Base-by-base conservation (phyloP, 129 eudicot genomes). In the Silybum marianum region DNA sequence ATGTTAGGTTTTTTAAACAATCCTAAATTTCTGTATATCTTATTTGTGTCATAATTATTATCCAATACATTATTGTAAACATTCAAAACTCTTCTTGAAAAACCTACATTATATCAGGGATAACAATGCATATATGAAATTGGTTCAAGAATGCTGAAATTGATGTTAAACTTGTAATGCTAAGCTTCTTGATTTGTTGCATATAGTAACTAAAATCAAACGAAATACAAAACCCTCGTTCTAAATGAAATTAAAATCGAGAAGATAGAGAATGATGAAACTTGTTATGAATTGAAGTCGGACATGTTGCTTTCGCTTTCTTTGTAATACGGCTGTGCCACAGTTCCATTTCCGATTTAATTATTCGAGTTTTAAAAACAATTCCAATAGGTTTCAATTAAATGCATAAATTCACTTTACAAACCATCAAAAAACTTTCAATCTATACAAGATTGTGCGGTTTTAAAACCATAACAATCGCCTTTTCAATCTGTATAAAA, bases 291-390 rank as follows among this genome's bases (percentile, higher is more conserved):
- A 32, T 34, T 16, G 7, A 69, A 70, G 74, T 30, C 46, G 39
- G 73, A n/a, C 38, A 22, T 69, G 73, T 19, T 69, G 34, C 38
- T 69, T 69, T 14, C 73, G 73, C 23, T 69, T 69, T 69, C n/a
- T n/a, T n/a, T n/a, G n/a, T n/a, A n/a, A n/a, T n/a, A n/a, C n/a
- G n/a, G n/a, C n/a, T n/a, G n/a, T n/a, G n/a, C n/a, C n/a, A n/a
- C 42, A 69, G 22, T 69, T 69, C 73, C 73, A 26, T 26, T 69
- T 69, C 42, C 71, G 28, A 18, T 67, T 67, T 24, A 24, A 66
- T n/a, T n/a, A n/a, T n/a, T n/a, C n/a, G n/a, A n/a, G n/a, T n/a
- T 24, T 67, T 67, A 67, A 67, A 23, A 23, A 4, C 71, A 66
- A 24, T 24, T 23, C 71, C 34, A 66, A 26, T 22, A 18, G 16